Conservation (phyloP, 1,284 basidiomycete genomes). For the Rhodotorula sp. region DNA sequence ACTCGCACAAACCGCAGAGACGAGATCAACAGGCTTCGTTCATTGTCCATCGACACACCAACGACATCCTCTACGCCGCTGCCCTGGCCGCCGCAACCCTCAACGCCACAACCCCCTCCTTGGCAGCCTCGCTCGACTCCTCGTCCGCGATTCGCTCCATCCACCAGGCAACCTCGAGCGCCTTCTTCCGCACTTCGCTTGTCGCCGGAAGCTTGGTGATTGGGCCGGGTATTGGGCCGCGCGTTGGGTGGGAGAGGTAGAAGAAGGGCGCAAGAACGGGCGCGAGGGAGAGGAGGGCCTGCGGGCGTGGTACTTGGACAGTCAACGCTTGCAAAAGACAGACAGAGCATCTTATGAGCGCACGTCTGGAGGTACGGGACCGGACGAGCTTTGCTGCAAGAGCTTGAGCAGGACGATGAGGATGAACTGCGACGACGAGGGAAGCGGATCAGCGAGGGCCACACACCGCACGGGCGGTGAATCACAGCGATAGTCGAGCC, state of each 20-base stretch:
- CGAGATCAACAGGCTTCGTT: too few species aligned
- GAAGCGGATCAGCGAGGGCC: conserved; percentile 31
- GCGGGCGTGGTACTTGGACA: conserved; percentile 34
- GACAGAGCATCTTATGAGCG: not conserved
- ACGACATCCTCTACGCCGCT: not conserved
- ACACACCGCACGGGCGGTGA: too few species aligned
- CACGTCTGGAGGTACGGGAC: conserved; percentile 7
- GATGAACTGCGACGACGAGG: conserved; percentile 30
- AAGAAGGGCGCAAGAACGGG: conserved; percentile 73
- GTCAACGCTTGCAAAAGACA: not conserved
- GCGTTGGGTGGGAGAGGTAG: conserved; percentile 61
- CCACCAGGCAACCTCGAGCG: conserved; percentile 55
- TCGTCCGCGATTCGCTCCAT: conserved; percentile 43
- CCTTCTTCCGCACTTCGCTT: conserved; percentile 30
- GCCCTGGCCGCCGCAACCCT: not conserved
- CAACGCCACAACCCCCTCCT: conserved; percentile 43
- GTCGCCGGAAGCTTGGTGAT: conserved; percentile 1
- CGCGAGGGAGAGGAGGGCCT: conserved; percentile 56
- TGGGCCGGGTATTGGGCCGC: conserved; percentile 48
- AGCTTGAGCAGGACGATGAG: conserved; percentile 31
- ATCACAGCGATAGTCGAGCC: not conserved
- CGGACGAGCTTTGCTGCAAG: conserved; percentile 23
- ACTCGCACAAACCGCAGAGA: not conserved
- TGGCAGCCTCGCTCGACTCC: conserved; percentile 48
- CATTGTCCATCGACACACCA: not conserved